These are phyloP conservation scores for Phallus indusiatus DNA, from an alignment of 768 basidiomycete genomes.

Conservation along the genomic window DNA sequence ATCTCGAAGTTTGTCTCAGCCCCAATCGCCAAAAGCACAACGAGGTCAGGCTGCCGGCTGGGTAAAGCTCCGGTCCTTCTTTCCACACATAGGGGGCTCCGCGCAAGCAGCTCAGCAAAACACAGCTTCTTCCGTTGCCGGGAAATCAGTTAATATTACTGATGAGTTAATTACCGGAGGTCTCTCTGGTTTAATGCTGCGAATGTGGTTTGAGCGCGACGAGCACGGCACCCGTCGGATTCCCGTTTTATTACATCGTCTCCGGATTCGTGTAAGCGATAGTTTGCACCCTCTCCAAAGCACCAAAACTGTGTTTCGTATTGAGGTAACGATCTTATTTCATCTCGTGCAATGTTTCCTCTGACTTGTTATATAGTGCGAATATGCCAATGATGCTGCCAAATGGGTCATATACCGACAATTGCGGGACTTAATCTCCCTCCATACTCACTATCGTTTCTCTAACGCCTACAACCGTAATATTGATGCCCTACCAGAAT, in stretches of 20 bases:
- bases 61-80: slow-evolving; percentile 53
- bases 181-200: slow-evolving; percentile 67
- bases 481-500: slow-evolving; percentile 77
- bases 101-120: neutral
- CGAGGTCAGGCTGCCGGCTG: slow-evolving; percentile 34
- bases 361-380: slow-evolving; percentile 40
- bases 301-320: slow-evolving; percentile 74
- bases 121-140: neutral
- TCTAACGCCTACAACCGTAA: slow-evolving; percentile 72
- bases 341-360: neutral
- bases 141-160: slow-evolving; percentile 53
- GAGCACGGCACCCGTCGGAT: slow-evolving; percentile 76
- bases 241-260: slow-evolving; percentile 68
- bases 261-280: slow-evolving; percentile 79
- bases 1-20: neutral
- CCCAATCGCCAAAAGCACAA: slow-evolving; percentile 8
- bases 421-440: slow-evolving; percentile 80
- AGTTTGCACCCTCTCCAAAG: slow-evolving; percentile 74
- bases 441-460: slow-evolving; percentile 84
- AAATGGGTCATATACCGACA: slow-evolving; percentile 96
- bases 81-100: slow-evolving; percentile 41
- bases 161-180: slow-evolving; percentile 78
- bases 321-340: slow-evolving; percentile 36
- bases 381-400: slow-evolving; percentile 87
- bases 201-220: slow-evolving; percentile 81